phyloP scores from a whole-genome alignment of 371 early-diverging fungal species.

The Umbelopsis sp. region DNA sequence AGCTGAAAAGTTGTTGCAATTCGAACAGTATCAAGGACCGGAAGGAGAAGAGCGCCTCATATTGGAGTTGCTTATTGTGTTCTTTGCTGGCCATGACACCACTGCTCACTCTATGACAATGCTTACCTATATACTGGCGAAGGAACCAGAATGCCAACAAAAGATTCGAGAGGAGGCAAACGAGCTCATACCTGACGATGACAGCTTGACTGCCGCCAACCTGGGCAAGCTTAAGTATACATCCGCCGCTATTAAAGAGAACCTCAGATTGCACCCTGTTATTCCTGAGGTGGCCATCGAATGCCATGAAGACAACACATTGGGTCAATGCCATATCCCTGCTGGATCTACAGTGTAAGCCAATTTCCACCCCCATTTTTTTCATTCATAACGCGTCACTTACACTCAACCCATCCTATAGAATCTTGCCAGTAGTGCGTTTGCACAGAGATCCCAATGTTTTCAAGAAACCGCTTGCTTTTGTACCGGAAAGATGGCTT shows the following conservation, averaged over 20 bases:
- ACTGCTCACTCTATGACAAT: slow-evolving; percentile 14
- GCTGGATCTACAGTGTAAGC: neutral
- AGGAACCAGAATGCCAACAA: slow-evolving; percentile 4
- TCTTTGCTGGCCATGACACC: slow-evolving; percentile 18
- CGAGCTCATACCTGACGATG: neutral
- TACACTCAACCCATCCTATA: neutral
- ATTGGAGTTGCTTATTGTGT: neutral
- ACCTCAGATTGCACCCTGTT: neutral
- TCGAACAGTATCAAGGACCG: neutral
- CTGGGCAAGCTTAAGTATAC: neutral
- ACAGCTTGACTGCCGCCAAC: neutral
- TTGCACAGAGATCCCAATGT: neutral
- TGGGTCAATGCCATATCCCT: neutral
- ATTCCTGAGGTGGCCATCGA: neutral
- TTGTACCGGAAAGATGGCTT: neutral
- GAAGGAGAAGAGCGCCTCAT: slow-evolving; percentile 1
- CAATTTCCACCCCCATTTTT: neutral
- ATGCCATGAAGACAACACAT: neutral
- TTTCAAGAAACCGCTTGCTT: neutral
- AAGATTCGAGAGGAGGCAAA: slow-evolving; percentile 2
- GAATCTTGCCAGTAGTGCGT: neutral
- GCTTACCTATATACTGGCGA: neutral
- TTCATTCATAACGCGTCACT: too few species aligned
- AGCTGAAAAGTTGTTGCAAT: neutral
- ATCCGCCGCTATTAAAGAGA: neutral